Conservation (phyloP, 768 basidiomycete species). For the Tylopilus intermedius region DNA sequence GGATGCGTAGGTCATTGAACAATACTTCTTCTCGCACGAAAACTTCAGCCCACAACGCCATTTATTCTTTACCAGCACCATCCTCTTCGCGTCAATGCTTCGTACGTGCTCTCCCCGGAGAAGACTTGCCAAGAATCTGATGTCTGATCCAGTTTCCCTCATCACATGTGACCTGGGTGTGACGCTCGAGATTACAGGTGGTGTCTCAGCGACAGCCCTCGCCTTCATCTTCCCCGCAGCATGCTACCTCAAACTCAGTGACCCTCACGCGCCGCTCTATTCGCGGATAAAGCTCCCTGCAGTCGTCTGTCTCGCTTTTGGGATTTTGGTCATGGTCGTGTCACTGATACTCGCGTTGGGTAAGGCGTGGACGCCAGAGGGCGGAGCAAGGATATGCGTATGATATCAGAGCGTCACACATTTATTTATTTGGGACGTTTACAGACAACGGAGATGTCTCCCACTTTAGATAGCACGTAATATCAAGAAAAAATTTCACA, state of each 20-base stretch:
- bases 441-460: slow-evolving; percentile 2
- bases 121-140: background rate
- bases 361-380: slow-evolving; percentile 74
- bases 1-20: slow-evolving; percentile 74
- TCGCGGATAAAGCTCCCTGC: slow-evolving; percentile 74
- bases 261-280: slow-evolving; percentile 55
- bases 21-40: slow-evolving; percentile 91
- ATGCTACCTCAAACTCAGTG: slow-evolving; percentile 75
- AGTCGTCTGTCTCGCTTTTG: slow-evolving; percentile 66
- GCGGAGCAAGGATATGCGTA: slow-evolving; percentile 66
- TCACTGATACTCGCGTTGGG: slow-evolving; percentile 72
- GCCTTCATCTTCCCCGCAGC: slow-evolving; percentile 91
- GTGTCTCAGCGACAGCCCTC: slow-evolving; percentile 85
- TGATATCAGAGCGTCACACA: slow-evolving; percentile 32
- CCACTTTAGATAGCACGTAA: slow-evolving; percentile 7
- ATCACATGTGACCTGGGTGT: slow-evolving; percentile 97
- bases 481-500: slow-evolving; percentile 1
- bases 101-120: slow-evolving; percentile 41
- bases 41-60: slow-evolving; percentile 79
- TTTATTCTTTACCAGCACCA: slow-evolving; percentile 82
- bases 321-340: slow-evolving; percentile 67
- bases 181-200: slow-evolving; percentile 97
- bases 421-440: slow-evolving; percentile 19
- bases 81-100: slow-evolving; percentile 77
- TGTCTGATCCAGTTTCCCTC: slow-evolving; percentile 62